These are phyloP conservation scores for bread wheat (Triticum aestivum) DNA, from an alignment of 176 grass and related monocot species.

Conservation along the genomic window DNA sequence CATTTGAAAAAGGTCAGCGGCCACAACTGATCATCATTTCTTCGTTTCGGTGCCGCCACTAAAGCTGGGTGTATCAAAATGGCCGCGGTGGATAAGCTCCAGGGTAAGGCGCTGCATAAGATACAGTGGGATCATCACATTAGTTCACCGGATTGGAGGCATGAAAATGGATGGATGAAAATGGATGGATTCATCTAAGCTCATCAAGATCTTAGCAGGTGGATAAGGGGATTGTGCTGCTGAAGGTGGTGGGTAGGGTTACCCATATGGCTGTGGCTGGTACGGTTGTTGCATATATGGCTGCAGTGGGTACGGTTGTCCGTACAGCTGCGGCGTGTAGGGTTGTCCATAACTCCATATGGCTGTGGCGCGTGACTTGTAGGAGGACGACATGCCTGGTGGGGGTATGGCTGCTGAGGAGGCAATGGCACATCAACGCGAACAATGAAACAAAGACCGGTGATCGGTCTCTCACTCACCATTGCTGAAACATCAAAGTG, in stretches of 20 bases:
- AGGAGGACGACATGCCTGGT: neutral
- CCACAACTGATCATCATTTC: neutral
- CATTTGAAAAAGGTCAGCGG: neutral
- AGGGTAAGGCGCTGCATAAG: constrained; percentile 35
- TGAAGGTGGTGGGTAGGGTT: constrained; percentile 46
- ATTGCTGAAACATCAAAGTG: constrained; percentile 69
- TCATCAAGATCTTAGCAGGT: constrained; percentile 44
- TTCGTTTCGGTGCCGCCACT: neutral
- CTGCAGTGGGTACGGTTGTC: constrained; percentile 35
- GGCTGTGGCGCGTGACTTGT: constrained; percentile 27
- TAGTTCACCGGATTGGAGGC: neutral
- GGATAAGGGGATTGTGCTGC: constrained; percentile 51
- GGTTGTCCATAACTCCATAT: too few relatives aligned
- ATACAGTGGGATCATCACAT: constrained; percentile 3
- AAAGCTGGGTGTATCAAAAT: constrained; percentile 45
- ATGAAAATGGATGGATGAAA: neutral
- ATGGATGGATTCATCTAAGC: neutral
- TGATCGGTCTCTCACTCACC: constrained; percentile 38
- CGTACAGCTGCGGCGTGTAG: too few relatives aligned
- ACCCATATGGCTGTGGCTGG: constrained; percentile 20
- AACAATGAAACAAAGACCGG: neutral
- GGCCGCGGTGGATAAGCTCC: neutral
- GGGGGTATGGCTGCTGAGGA: constrained; percentile 40
- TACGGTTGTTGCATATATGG: constrained; percentile 33
- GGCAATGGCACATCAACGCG: neutral